Conservation (phyloP, 306 rosid species). For the Castanea crenata region DNA sequence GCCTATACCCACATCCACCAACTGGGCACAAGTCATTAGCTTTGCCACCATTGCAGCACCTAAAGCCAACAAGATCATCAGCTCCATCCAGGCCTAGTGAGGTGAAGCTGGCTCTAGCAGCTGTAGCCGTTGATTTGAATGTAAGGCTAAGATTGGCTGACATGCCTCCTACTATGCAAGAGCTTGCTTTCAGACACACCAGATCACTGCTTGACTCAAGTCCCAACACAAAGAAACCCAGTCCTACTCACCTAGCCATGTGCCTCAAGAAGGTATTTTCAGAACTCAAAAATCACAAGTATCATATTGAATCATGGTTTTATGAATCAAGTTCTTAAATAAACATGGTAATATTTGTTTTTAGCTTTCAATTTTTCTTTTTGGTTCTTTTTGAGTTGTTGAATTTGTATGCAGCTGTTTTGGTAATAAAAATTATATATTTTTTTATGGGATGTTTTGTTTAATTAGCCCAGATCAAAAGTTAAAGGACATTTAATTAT, state of each 20-base stretch:
- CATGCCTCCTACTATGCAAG: constrained; percentile 26
- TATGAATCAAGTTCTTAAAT: not conserved
- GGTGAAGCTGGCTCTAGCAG: constrained; percentile 14
- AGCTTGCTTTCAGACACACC: constrained; percentile 21
- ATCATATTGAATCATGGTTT: not conserved
- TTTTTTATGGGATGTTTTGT: not conserved
- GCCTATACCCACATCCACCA: no score
- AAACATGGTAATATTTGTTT: not conserved
- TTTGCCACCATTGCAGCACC: not conserved
- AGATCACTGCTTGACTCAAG: constrained; percentile 19
- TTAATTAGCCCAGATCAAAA: no score
- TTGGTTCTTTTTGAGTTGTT: not conserved
- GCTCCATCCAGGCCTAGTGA: not conserved
- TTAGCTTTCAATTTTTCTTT: no score
- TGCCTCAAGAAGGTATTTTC: constrained; percentile 25
- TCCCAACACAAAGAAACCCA: constrained; percentile 11
- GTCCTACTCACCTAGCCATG: constrained; percentile 27
- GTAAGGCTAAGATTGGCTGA: constrained; percentile 28
- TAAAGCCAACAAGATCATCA: not conserved
- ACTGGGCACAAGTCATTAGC: not conserved
- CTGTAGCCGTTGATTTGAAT: constrained; percentile 25
- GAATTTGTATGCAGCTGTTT: not conserved
- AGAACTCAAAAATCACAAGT: no score
- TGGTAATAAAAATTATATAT: no score
- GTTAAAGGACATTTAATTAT: no score